Evolutionary conservation across 441 rosid species (phyloP).

Genomic region (Biscutella laevigata): DNA sequence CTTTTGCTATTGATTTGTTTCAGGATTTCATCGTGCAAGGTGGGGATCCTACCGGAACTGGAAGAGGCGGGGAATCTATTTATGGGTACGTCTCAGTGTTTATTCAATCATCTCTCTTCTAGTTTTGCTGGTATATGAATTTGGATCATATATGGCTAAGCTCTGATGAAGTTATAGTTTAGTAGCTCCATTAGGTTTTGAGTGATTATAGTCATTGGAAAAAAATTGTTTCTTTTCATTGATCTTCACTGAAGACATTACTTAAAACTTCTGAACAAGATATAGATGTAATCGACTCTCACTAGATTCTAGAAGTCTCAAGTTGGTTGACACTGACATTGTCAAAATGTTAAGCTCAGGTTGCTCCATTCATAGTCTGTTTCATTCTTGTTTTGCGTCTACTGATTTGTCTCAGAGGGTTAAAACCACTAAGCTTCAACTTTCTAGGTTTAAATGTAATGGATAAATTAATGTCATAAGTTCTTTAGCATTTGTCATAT

Average conservation of each 20-base stretch:
- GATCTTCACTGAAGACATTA: background rate
- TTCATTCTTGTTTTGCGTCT: slow-evolving; percentile 8
- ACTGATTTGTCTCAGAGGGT: background rate
- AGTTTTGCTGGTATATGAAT: background rate
- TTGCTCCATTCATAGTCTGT: too few relatives aligned
- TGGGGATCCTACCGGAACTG: slow-evolving; percentile 98
- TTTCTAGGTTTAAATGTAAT: too few relatives aligned
- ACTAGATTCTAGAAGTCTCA: background rate
- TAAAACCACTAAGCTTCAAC: background rate
- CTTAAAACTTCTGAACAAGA: background rate
- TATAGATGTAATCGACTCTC: background rate
- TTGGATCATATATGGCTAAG: background rate
- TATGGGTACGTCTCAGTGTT: slow-evolving; percentile 48
- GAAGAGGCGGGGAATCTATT: slow-evolving; percentile 89
- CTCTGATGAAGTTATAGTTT: background rate
- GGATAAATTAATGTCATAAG: background rate
- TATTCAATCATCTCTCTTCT: background rate
- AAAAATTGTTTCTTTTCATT: background rate
- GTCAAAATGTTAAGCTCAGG: background rate
- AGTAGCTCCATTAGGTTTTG: background rate
- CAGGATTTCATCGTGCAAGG: slow-evolving; percentile 98
- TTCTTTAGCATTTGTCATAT: slow-evolving; percentile 31
- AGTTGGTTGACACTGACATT: background rate
- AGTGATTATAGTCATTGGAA: background rate
- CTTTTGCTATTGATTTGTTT: background rate